Conservation (phyloP, 768 basidiomycete genomes). For the Auriscalpium microsporum region DNA sequence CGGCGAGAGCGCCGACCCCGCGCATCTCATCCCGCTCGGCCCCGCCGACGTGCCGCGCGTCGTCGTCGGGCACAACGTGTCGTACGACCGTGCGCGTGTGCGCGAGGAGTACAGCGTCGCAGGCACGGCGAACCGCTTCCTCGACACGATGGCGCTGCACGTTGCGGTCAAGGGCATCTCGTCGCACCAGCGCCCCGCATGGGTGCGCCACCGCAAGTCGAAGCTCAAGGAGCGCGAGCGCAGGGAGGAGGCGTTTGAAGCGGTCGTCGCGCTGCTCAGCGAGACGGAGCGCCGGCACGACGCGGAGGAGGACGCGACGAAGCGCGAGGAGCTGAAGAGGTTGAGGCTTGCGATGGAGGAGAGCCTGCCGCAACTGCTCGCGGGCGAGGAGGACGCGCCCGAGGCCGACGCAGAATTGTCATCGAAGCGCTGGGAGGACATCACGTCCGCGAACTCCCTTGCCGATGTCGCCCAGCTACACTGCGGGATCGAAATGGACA, state of each 20-base stretch:
- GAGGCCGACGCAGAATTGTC: slow-evolving; percentile 29
- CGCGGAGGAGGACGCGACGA: slow-evolving; percentile 31
- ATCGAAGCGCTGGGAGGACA: slow-evolving; percentile 79
- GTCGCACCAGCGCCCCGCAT: slow-evolving; percentile 87
- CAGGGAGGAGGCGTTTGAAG: slow-evolving; percentile 56
- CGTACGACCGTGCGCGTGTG: slow-evolving; percentile 83
- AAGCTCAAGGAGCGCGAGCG: slow-evolving; percentile 48
- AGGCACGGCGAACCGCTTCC: slow-evolving; percentile 65
- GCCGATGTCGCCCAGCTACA: slow-evolving; percentile 88
- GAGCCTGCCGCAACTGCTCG: slow-evolving; percentile 26
- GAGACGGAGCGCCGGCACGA: slow-evolving; percentile 28
- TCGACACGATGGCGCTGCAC: slow-evolving; percentile 94
- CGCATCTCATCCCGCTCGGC: slow-evolving; percentile 73
- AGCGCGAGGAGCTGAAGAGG: slow-evolving; percentile 31
- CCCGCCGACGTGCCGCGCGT: slow-evolving; percentile 44
- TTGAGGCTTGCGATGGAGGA: slow-evolving; percentile 32
- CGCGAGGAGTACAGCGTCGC: slow-evolving; percentile 72
- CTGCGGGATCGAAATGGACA: slow-evolving; percentile 73
- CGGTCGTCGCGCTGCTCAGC: slow-evolving; percentile 45
- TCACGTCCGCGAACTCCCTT: slow-evolving; percentile 87
- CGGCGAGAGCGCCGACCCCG: slow-evolving; percentile 41
- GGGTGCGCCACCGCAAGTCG: slow-evolving; percentile 78
- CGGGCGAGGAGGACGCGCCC: slow-evolving; percentile 36
- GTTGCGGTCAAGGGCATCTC: slow-evolving; percentile 92
- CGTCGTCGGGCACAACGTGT: slow-evolving; percentile 90